phyloP scores from a whole-genome alignment of 306 rosid species.

The Hippophae gyantsensis region DNA sequence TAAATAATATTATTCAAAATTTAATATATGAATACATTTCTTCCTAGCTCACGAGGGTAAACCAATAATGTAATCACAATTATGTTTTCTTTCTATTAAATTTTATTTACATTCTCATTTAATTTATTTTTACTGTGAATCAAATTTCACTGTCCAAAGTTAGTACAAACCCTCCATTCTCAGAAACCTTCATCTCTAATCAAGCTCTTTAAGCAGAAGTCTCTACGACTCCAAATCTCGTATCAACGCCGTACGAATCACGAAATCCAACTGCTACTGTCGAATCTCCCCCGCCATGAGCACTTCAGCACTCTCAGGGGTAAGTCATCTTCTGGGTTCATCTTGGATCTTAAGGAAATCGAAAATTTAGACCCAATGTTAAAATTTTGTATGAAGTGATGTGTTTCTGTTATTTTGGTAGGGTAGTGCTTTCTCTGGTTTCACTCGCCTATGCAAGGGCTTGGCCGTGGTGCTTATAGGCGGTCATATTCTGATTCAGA shows the following conservation, averaged over 20 bases:
- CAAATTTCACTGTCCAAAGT: too few relatives aligned
- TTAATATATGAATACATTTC: too few relatives aligned
- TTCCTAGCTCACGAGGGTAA: too few relatives aligned
- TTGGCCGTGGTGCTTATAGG: conserved; percentile 50
- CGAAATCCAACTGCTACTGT: conserved; percentile 1
- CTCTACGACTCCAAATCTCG: not conserved
- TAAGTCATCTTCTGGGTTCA: conserved; percentile 9
- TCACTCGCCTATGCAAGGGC: conserved; percentile 79
- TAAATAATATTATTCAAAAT: too few relatives aligned
- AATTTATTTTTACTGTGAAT: too few relatives aligned
- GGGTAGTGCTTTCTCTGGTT: conserved; percentile 53
- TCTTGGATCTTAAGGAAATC: not conserved
- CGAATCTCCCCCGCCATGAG: conserved; percentile 34
- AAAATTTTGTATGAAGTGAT: not conserved
- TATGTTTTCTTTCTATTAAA: too few relatives aligned
- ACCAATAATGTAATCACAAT: too few relatives aligned
- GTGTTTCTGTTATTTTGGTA: conserved; percentile 2
- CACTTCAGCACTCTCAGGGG: conserved; percentile 46
- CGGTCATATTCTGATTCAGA: conserved; percentile 54
- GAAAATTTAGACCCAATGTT: too few relatives aligned
- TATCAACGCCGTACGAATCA: conserved; percentile 5
- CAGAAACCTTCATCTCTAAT: not conserved
- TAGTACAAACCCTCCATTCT: too few relatives aligned
- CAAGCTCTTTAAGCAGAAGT: not conserved
- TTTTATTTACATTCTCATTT: too few relatives aligned